Conservation (phyloP, 2,329 filamentous ascomycete genomes). For the Dothideomycetes sp. region DNA sequence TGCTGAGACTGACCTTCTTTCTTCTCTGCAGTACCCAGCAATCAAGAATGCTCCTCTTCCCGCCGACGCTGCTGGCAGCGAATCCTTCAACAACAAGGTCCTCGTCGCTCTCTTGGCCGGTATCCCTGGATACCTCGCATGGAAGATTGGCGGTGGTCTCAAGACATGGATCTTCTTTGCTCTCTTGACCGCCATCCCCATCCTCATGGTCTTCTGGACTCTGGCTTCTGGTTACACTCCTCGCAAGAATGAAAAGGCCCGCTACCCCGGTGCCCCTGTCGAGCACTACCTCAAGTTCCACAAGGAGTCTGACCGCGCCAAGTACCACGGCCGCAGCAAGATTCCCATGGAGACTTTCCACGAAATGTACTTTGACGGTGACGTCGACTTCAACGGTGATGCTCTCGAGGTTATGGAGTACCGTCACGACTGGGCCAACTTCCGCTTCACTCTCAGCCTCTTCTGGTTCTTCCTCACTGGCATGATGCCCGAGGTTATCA, state of each 20-base stretch:
- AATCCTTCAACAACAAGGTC: conserved; percentile 76
- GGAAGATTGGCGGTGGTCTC: conserved; percentile 73
- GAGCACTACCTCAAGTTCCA: conserved; percentile 88
- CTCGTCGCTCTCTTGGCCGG: conserved; percentile 61
- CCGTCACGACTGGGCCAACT: conserved; percentile 94
- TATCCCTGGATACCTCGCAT: conserved; percentile 71
- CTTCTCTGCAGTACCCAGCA: conserved; percentile 57
- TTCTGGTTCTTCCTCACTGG: conserved; percentile 82
- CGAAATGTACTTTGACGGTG: conserved; percentile 94
- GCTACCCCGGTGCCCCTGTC: conserved; percentile 73
- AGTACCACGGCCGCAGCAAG: conserved; percentile 69
- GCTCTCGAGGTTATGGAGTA: conserved; percentile 82
- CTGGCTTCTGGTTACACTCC: conserved; percentile 70
- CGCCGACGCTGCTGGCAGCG: conserved; percentile 74
- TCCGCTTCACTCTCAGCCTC: conserved; percentile 76
- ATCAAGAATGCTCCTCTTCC: conserved; percentile 94
- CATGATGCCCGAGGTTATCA: conserved; percentile 81
- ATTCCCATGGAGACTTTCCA: conserved; percentile 90
- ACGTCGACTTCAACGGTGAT: conserved; percentile 94
- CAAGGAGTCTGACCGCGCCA: conserved; percentile 47
- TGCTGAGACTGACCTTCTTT: conserved; percentile 2
- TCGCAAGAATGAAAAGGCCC: conserved; percentile 87
- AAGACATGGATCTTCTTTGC: conserved; percentile 84
- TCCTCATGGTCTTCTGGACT: conserved; percentile 76
- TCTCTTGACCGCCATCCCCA: conserved; percentile 66